phyloP scores from a whole-genome alignment of 2,329 filamentous ascomycete species.

The Penicillium sp. region DNA sequence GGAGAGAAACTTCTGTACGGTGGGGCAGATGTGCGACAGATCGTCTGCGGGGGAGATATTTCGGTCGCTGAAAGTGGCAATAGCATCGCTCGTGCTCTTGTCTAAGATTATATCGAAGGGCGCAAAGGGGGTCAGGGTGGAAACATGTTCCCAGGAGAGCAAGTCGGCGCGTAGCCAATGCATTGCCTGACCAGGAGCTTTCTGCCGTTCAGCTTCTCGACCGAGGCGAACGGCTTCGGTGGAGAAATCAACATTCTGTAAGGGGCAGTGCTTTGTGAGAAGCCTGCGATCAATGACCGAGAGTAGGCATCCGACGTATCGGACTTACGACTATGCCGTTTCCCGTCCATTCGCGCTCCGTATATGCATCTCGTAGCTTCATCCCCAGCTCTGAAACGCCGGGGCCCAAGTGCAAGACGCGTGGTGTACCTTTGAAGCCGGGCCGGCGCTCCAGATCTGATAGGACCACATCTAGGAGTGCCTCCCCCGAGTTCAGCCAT shows the following conservation, averaged over 20 bases:
- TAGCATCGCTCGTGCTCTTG: conserved; percentile 39
- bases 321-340: conserved; percentile 32
- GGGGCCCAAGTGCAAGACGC: conserved; percentile 34
- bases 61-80: conserved; percentile 26
- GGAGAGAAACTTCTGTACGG: conserved; percentile 15
- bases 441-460: conserved; percentile 22
- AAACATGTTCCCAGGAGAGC: conserved; percentile 30
- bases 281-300: background rate
- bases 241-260: conserved; percentile 38
- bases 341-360: conserved; percentile 25
- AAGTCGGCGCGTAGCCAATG: conserved; percentile 31
- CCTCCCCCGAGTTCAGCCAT: conserved; percentile 36
- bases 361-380: conserved; percentile 29
- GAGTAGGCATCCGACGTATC: background rate
- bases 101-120: conserved; percentile 35
- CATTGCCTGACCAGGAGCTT: conserved; percentile 25
- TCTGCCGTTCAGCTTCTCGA: conserved; percentile 21
- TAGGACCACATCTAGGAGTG: conserved; percentile 27
- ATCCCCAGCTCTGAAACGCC: conserved; percentile 32
- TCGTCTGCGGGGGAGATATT: conserved; percentile 13
- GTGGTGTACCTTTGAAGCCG: conserved; percentile 11
- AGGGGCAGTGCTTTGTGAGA: background rate
- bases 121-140: conserved; percentile 20
- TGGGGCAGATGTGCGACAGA: conserved; percentile 18
- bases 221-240: conserved; percentile 36